A percentile compares a stretch with the other conserved stretches of the same genome.
These are phyloP conservation scores for Quercus cerris DNA, from an alignment of 306 rosid species.

Conservation along the genomic window DNA sequence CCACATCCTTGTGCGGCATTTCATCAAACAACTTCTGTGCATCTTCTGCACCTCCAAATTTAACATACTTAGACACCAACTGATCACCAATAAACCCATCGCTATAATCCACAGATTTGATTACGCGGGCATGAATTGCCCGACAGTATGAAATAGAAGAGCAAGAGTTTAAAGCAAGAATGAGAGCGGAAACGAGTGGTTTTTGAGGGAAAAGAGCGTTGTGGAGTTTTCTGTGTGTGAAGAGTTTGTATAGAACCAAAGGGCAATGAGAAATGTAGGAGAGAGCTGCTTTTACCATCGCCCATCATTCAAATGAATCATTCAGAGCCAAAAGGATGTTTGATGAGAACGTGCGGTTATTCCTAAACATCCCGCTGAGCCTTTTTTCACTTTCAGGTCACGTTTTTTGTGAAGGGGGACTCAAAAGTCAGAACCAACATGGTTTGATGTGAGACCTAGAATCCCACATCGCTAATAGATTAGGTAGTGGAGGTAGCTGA, in stretches of 20 bases:
- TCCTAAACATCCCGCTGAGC: neutral
- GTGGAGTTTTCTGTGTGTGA: constrained; percentile 10
- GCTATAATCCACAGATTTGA: constrained; percentile 54
- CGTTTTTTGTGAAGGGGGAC: neutral
- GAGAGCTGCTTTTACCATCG: constrained; percentile 13
- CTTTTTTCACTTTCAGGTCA: neutral
- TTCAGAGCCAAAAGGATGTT: neutral
- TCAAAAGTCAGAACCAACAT: too few species aligned
- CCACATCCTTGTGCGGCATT: constrained; percentile 53
- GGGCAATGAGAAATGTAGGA: neutral
- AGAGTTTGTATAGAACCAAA: constrained; percentile 15
- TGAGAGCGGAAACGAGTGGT: constrained; percentile 39
- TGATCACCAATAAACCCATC: constrained; percentile 81
- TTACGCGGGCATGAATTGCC: constrained; percentile 54
- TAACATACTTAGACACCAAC: constrained; percentile 43
- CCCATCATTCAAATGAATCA: constrained; percentile 18
- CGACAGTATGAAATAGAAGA: constrained; percentile 43
- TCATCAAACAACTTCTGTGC: constrained; percentile 66
- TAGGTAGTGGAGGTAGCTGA: neutral
- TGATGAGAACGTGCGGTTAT: neutral
- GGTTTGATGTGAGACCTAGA: neutral
- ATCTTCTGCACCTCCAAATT: constrained; percentile 43
- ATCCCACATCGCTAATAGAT: neutral
- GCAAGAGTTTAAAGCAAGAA: constrained; percentile 47
- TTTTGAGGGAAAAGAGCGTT: constrained; percentile 18